These are phyloP conservation scores for Malassezia brasiliensis DNA, from an alignment of 1,284 basidiomycete genomes.

Conservation along the genomic window DNA sequence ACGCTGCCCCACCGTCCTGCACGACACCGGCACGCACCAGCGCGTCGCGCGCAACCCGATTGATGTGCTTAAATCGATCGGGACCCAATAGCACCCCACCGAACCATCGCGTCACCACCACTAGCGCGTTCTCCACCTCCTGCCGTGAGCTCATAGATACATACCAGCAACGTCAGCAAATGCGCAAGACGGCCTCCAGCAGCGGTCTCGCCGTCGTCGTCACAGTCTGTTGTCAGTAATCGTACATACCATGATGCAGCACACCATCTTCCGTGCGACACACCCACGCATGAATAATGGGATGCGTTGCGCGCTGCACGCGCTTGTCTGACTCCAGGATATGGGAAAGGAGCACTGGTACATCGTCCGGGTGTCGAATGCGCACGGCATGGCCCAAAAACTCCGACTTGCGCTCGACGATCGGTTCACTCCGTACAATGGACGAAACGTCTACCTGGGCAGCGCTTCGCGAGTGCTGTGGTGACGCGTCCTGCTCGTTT, in stretches of 20 bases:
- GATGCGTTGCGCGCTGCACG: conserved; percentile 42
- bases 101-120: conserved; percentile 46
- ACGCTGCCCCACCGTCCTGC: neutral
- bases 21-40: conserved; percentile 25
- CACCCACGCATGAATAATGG: conserved; percentile 46
- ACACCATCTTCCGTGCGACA: conserved; percentile 30
- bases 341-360: conserved; percentile 27
- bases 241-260: conserved; percentile 27
- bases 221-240: conserved; percentile 25
- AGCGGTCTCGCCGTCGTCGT: conserved; percentile 47
- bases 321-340: conserved; percentile 30
- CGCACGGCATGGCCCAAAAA: conserved; percentile 45
- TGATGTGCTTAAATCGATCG: conserved; percentile 46
- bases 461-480: neutral
- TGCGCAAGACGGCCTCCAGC: conserved; percentile 48
- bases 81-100: conserved; percentile 42
- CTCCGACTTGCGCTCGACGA: conserved; percentile 46
- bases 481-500: neutral
- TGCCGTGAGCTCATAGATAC: conserved; percentile 4
- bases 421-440: conserved; percentile 29
- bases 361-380: conserved; percentile 34
- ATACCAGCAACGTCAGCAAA: conserved; percentile 35
- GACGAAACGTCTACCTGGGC: neutral
- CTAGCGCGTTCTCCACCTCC: conserved; percentile 36
- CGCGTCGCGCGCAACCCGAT: conserved; percentile 37